A percentile compares a stretch with the other conserved stretches of the same genome.
Evolutionary conservation across 371 early-diverging fungal genomes (phyloP).

Genomic region (Enterospora canceri): DNA sequence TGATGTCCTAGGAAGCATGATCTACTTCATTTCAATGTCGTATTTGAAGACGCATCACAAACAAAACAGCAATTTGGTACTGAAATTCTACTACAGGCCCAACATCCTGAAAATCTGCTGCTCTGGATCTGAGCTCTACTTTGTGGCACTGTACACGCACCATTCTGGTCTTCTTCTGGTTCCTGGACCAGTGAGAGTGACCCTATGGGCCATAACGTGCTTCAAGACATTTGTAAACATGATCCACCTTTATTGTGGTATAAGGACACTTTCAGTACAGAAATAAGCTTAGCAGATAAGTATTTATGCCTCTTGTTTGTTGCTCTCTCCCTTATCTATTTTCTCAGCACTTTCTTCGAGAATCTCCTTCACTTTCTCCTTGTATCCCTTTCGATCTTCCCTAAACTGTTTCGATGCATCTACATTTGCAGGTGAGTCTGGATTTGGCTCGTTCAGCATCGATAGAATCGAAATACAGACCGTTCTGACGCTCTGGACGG

Average conservation of each 20-base stretch:
- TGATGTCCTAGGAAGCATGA: conserved; percentile 30
- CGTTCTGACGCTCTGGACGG: conserved; percentile 87
- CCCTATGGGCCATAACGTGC: background rate
- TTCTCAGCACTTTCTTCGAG: conserved; percentile 18
- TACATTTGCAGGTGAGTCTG: conserved; percentile 88
- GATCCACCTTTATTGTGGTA: background rate
- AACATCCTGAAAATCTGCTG: background rate
- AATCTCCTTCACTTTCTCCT: conserved; percentile 38
- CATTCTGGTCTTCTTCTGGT: background rate
- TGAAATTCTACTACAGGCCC: conserved; percentile 24
- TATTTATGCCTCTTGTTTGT: background rate
- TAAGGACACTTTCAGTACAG: background rate
- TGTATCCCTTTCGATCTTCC: conserved; percentile 43
- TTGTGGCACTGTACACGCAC: background rate
- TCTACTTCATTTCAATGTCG: conserved; percentile 10
- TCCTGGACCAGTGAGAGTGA: background rate
- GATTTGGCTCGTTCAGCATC: conserved; percentile 86
- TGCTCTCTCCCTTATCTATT: conserved; percentile 1
- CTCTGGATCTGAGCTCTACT: background rate
- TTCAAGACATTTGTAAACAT: background rate
- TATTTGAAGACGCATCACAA: conserved; percentile 21
- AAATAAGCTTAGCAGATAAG: background rate
- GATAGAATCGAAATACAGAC: conserved; percentile 81
- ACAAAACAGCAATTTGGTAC: conserved; percentile 1
- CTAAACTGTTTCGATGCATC: conserved; percentile 66